phyloP scores from a whole-genome alignment of 768 basidiomycete genomes.

The Mrakia blollopis region DNA sequence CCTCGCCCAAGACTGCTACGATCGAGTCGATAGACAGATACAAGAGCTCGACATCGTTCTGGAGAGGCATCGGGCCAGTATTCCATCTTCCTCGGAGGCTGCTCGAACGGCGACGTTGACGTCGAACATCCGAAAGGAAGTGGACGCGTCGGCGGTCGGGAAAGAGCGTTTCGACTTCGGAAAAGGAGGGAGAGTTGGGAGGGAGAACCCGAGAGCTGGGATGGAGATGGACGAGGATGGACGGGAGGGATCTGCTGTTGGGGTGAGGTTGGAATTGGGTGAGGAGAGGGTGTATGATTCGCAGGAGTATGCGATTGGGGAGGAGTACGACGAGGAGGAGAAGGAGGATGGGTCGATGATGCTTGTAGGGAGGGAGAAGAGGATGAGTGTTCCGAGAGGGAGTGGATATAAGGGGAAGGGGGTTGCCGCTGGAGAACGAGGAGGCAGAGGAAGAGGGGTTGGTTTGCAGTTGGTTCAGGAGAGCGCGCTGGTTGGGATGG shows the following conservation, averaged over 20 bases:
- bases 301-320: neutral
- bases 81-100: too few relatives aligned
- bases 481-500: neutral
- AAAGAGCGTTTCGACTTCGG: neutral
- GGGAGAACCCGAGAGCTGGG: neutral
- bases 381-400: neutral
- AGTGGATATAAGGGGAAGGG: neutral
- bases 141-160: neutral
- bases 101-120: too few relatives aligned
- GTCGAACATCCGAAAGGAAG: too few relatives aligned
- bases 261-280: neutral
- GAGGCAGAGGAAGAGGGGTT: neutral
- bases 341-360: neutral
- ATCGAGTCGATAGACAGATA: conserved; percentile 44
- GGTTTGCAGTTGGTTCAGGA: too few relatives aligned
- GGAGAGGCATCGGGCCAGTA: neutral
- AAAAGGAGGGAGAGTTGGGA: neutral
- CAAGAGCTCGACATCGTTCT: conserved; percentile 42
- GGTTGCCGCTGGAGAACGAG: too few relatives aligned
- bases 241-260: too few relatives aligned
- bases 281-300: neutral
- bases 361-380: too few relatives aligned
- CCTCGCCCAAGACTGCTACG: conserved; percentile 42
- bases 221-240: neutral
- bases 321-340: neutral